Base-by-base conservation (phyloP, 805 yeast genomes). In the Saccharomycopsis guyanensis region DNA sequence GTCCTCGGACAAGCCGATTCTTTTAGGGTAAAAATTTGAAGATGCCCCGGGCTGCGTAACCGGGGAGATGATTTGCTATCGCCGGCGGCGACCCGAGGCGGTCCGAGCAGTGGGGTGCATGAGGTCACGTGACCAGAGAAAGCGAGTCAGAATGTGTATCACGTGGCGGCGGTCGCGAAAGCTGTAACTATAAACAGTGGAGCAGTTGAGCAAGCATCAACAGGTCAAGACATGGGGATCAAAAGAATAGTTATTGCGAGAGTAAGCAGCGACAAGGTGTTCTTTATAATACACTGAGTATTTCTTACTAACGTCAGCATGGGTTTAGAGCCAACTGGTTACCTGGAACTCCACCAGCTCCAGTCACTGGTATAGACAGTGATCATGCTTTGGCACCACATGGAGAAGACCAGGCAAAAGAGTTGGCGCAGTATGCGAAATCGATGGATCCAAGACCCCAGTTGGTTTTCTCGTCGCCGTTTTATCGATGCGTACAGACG, bases 361-460 rank as follows among this genome's bases (percentile, higher is more conserved):
- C 80, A 34, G 95, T 95, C 2, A 89, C 97, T 0, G 96, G 96
- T 0, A 80, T 89, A 16, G 89, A 82, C 50, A 81, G 89, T 47
- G 98, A 93, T 57, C 93, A 95, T 2, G 80, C 86, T 2, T 68
- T 93, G 53, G 93, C 97, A 0, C 78, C 78, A 1, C 95, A 86
- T 59, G 98, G 97, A 3, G 80, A 77, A 2, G 82, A 79, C 8
- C 97, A 93, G 64, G 94, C 97, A 0, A 69, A 74, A 34, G 93
- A 93, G 57, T 65, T 93, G 52, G 88, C 85, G 0, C 71, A 66
- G 22, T 82, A 72, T 58, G 57, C 89, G 15, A 55, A 73, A 15
- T 68, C 76, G 0, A 50, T 59, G n/a, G 49, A 51, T 0, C 38
- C 35, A 6, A 51, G 43, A n/a, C 94, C 95, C 1, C 80, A 83